A percentile compares a stretch with the other conserved stretches of the same genome.
These are phyloP conservation scores for Jasminum sambac DNA, from an alignment of 257 asterid genomes.

Conservation along the genomic window DNA sequence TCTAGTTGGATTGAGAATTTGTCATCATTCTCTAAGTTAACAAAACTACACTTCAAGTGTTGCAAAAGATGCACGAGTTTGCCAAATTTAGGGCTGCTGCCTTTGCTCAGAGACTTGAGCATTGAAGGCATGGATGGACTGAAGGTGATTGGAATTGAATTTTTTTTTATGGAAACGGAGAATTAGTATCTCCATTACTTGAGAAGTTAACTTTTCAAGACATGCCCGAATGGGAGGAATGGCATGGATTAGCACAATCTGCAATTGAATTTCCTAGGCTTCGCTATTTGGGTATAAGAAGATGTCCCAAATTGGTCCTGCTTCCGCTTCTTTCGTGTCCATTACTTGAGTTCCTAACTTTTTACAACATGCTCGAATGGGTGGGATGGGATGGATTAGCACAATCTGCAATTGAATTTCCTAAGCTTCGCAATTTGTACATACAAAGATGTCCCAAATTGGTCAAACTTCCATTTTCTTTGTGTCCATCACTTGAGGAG, in stretches of 20 bases:
- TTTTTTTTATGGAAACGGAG: conserved; percentile 20
- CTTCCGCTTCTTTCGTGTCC: too few species aligned
- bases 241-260: too few species aligned
- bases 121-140: conserved; percentile 23
- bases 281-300: too few species aligned
- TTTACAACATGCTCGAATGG: conserved; percentile 32
- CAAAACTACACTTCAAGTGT: conserved; percentile 4
- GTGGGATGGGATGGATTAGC: conserved; percentile 20
- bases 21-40: conserved; percentile 16
- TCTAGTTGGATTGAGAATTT: conserved; percentile 23
- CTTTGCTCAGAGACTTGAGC: conserved; percentile 20
- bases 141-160: conserved; percentile 10
- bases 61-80: conserved; percentile 21
- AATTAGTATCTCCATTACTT: conserved; percentile 17
- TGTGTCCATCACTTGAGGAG: conserved; percentile 26
- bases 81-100: conserved; percentile 25
- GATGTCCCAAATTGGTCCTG: too few species aligned
- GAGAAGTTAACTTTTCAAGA: too few species aligned
- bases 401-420: not conserved
- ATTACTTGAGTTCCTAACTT: too few species aligned
- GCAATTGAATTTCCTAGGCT: too few species aligned
- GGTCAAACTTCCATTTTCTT: not conserved
- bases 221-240: too few species aligned
- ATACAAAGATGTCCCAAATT: conserved; percentile 24
- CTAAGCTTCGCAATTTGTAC: conserved; percentile 14